Percentiles rank a stretch among this genome's conserved stretches.
Evolutionary conservation across 2,329 filamentous ascomycete genomes (phyloP).

Genomic region (Hirsutella rhossiliensis): DNA sequence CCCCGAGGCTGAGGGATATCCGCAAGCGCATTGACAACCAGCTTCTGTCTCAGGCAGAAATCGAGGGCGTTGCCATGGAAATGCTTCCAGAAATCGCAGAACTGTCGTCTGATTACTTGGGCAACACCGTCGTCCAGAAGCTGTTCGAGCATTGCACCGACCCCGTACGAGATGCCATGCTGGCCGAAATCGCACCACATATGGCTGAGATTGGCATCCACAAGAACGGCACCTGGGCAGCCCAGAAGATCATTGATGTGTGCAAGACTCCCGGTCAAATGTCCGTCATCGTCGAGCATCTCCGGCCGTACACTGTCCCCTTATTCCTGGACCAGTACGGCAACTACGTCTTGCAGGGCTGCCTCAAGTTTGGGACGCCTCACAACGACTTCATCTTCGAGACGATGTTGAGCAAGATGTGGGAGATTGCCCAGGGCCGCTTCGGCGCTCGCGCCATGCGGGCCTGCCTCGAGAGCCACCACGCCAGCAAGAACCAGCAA

Average conservation of each 20-base stretch:
- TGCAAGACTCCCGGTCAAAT: conserved; percentile 78
- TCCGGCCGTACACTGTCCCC: conserved; percentile 77
- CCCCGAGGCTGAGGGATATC: conserved; percentile 88
- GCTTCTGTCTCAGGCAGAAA: conserved; percentile 71
- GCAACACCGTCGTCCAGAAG: conserved; percentile 99
- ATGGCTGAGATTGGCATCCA: conserved; percentile 94
- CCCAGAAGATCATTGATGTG: conserved; percentile 97
- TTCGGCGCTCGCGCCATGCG: conserved; percentile 95
- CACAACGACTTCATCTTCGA: conserved; percentile 98
- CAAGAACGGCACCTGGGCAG: conserved; percentile 99
- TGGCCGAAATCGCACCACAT: conserved; percentile 76
- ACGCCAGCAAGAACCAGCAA: conserved; percentile 90
- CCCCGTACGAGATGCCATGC: conserved; percentile 80
- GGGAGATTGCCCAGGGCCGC: conserved; percentile 84
- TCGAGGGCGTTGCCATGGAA: conserved; percentile 80
- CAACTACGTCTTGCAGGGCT: conserved; percentile 96
- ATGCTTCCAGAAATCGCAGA: conserved; percentile 98
- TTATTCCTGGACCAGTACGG: conserved; percentile 96
- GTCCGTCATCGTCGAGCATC: conserved; percentile 68
- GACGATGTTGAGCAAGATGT: conserved; percentile 87
- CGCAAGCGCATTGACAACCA: conserved; percentile 97
- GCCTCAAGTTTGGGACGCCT: conserved; percentile 78
- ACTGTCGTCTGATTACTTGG: conserved; percentile 87
- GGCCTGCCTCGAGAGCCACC: conserved; percentile 91
- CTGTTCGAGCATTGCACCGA: conserved; percentile 95